Evolutionary conservation across 352 stramenopile genomes (phyloP).

Genomic region (Blastocystis sp.): DNA sequence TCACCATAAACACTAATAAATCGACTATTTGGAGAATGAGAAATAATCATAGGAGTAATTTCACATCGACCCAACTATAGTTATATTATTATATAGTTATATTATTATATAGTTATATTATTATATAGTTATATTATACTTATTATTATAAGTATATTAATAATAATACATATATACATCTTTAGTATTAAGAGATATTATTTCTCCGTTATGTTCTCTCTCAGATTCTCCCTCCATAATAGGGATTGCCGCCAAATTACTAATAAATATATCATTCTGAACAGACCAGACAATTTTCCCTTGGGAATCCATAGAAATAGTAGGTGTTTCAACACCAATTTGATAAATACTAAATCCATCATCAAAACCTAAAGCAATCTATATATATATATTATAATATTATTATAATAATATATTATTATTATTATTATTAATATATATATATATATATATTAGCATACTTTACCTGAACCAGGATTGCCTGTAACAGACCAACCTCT

Average conservation of each 20-base stretch:
- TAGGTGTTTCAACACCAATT: conserved; percentile 81
- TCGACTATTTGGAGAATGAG: conserved; percentile 93
- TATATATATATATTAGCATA: conserved; percentile 95
- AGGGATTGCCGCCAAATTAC: conserved; percentile 64
- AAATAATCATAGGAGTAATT: conserved; percentile 84
- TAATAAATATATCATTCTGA: conserved; percentile 90
- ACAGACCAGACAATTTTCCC: conserved; percentile 89
- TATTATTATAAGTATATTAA: neutral
- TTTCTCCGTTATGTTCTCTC: neutral
- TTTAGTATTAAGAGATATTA: neutral
- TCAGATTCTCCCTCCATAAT: conserved; percentile 37
- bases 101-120: conserved; percentile 47
- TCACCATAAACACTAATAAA: conserved; percentile 93
- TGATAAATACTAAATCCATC: conserved; percentile 81
- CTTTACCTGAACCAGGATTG: conserved; percentile 96
- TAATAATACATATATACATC: neutral
- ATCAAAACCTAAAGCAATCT: conserved; percentile 50
- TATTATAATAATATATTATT: conserved; percentile 44
- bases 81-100: conserved; percentile 47
- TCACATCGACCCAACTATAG: conserved; percentile 84
- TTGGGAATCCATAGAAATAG: conserved; percentile 82
- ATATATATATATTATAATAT: neutral
- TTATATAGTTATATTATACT: conserved; percentile 1
- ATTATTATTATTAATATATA: conserved; percentile 61
- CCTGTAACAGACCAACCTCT: too few relatives aligned